Conservation (phyloP, 441 rosid species). For the Corymbia citriodora region DNA sequence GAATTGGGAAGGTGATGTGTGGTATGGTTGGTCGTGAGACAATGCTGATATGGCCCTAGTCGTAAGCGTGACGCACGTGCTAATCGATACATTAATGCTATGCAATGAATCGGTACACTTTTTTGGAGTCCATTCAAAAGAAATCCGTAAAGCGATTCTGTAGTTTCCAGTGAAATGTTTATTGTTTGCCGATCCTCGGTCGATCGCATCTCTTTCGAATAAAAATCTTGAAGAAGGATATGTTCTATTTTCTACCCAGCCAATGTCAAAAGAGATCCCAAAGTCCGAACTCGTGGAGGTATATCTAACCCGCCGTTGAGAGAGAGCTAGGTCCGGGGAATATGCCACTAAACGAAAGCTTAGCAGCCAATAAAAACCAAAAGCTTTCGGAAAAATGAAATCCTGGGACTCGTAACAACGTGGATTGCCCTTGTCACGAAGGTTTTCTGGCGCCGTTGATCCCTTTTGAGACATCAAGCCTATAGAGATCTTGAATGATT, state of each 20-base stretch:
- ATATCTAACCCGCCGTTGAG: background rate
- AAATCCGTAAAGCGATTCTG: background rate
- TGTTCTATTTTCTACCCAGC: background rate
- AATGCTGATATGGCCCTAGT: background rate
- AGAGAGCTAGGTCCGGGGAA: background rate
- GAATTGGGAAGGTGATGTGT: background rate
- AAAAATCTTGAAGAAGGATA: background rate
- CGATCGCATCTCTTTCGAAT: background rate
- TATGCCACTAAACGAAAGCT: background rate
- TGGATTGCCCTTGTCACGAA: background rate
- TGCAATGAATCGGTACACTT: background rate
- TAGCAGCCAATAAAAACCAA: background rate
- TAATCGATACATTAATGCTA: background rate
- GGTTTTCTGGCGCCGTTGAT: background rate
- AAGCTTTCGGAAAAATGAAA: background rate
- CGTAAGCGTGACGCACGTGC: background rate
- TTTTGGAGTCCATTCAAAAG: background rate
- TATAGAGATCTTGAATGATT: background rate
- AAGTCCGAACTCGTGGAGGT: background rate
- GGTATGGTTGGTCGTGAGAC: background rate
- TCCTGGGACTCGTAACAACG: background rate
- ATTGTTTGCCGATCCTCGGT: background rate
- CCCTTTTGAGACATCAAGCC: background rate
- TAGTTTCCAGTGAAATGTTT: background rate
- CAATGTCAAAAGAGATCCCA: background rate